phyloP scores from a whole-genome alignment of 768 basidiomycete genomes.

The Lactifluus pinguis region DNA sequence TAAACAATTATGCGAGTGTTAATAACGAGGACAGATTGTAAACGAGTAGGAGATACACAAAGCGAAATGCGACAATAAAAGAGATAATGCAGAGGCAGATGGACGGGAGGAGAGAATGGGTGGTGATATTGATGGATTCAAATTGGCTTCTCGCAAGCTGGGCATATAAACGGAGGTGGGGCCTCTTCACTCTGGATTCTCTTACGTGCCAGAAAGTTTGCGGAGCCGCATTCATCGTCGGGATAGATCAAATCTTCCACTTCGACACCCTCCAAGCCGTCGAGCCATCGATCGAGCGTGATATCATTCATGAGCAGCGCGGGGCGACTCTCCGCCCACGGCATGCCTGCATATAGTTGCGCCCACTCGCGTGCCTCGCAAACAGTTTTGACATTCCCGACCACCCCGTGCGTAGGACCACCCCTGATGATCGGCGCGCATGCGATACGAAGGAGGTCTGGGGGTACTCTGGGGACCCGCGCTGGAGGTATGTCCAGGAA shows the following conservation, averaged over 20 bases:
- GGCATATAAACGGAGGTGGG: background rate
- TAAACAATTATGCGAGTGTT: background rate
- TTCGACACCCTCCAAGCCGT: constrained; percentile 7
- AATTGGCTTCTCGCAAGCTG: background rate
- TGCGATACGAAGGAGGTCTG: background rate
- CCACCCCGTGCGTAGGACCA: background rate
- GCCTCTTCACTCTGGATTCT: background rate
- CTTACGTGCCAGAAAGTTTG: background rate
- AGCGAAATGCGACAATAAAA: background rate
- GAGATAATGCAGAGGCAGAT: background rate
- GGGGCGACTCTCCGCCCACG: background rate
- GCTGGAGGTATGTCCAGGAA: background rate
- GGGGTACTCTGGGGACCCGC: background rate
- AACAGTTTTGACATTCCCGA: constrained; percentile 1
- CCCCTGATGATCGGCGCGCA: constrained; percentile 3
- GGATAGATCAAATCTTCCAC: constrained; percentile 13
- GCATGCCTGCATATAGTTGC: background rate
- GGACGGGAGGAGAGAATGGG: no score
- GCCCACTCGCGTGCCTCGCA: constrained; percentile 12
- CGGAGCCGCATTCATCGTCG: background rate
- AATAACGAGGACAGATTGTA: background rate
- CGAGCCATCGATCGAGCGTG: constrained; percentile 12
- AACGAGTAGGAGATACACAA: background rate
- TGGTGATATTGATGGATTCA: background rate
- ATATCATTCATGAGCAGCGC: background rate